These are phyloP conservation scores for Fusarium odoratissimum DNA, from an alignment of 2,329 filamentous ascomycete genomes.

Conservation along the genomic window DNA sequence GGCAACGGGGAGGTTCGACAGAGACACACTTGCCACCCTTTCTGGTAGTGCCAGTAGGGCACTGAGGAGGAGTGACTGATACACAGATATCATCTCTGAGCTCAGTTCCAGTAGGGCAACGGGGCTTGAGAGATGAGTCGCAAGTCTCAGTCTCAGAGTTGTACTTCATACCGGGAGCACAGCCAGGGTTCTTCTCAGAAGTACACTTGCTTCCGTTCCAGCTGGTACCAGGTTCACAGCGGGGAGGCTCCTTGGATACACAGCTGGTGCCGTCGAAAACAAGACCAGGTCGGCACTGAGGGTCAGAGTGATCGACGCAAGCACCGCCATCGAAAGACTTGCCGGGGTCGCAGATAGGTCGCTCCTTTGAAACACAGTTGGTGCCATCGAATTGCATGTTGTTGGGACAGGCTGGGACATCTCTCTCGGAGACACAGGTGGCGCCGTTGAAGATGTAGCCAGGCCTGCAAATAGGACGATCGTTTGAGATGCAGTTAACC, in stretches of 20 bases:
- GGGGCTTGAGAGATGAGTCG: background rate
- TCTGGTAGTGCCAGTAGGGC: background rate
- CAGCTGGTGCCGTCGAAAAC: conserved; percentile 17
- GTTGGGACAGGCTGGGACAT: background rate
- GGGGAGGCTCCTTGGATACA: background rate
- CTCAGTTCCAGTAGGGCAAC: conserved; percentile 4
- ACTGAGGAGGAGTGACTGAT: background rate
- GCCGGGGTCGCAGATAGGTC: background rate
- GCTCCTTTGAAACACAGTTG: conserved; percentile 6
- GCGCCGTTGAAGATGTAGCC: background rate
- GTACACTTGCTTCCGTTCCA: conserved; percentile 15
- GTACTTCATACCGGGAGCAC: conserved; percentile 1
- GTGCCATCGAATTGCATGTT: conserved; percentile 7
- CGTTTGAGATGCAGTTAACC: background rate
- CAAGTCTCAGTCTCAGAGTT: conserved; percentile 10
- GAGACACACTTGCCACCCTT: conserved; percentile 15
- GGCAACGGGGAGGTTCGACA: background rate
- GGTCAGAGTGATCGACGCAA: conserved; percentile 2
- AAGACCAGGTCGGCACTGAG: background rate
- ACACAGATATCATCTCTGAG: conserved; percentile 15
- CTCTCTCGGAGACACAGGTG: conserved; percentile 7
- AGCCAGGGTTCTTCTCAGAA: background rate
- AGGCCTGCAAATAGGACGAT: background rate
- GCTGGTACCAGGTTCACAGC: background rate
- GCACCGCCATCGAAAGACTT: background rate